phyloP scores from a whole-genome alignment of 108 stramenopile species.

The Nitzschia sp. region DNA sequence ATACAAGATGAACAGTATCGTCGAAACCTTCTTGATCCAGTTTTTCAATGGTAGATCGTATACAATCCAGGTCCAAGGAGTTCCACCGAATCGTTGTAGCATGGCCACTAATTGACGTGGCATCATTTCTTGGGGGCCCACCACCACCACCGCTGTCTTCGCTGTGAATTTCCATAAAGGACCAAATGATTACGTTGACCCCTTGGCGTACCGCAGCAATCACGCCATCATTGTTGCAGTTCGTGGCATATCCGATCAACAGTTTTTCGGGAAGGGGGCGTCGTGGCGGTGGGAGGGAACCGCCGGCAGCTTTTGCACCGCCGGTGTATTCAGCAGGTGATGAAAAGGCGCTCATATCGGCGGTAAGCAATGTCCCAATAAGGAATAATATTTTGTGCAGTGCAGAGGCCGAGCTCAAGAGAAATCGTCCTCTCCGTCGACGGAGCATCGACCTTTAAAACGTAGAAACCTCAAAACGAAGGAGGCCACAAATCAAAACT shows the following conservation, averaged over 20 bases:
- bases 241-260: slow-evolving; percentile 45
- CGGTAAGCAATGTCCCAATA: background rate
- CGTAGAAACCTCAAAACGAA: no score
- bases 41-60: slow-evolving; percentile 32
- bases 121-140: slow-evolving; percentile 1
- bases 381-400: no score
- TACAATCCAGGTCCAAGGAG: slow-evolving; percentile 44
- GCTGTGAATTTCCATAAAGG: slow-evolving; percentile 43
- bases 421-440: no score
- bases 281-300: background rate
- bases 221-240: slow-evolving; percentile 41
- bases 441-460: no score
- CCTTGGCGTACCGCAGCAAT: slow-evolving; percentile 57
- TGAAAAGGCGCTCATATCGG: background rate
- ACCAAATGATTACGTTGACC: slow-evolving; percentile 74
- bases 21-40: slow-evolving; percentile 32
- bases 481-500: no score
- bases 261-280: slow-evolving; percentile 38
- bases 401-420: no score
- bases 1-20: slow-evolving; percentile 59
- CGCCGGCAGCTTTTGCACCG: background rate
- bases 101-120: background rate
- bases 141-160: background rate
- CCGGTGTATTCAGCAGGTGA: background rate
- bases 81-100: background rate